Conservation (phyloP, 164 flowering plant genomes). For the Annona cherimola region DNA sequence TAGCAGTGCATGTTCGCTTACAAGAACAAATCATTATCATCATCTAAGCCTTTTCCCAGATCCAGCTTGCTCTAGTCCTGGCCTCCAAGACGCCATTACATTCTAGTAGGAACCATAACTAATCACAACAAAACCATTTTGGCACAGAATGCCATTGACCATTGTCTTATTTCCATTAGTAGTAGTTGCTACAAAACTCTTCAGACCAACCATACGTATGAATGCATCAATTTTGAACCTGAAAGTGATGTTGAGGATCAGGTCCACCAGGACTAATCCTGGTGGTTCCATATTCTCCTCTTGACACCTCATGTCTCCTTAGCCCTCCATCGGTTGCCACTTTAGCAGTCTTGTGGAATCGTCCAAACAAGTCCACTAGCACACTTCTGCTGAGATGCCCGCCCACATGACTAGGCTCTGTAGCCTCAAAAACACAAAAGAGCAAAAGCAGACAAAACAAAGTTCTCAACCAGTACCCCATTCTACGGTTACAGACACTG, state of each 20-base stretch:
- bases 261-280: conserved; percentile 23
- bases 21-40: too few relatives aligned
- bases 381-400: background rate
- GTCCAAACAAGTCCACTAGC: background rate
- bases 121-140: background rate
- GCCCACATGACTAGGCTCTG: conserved; percentile 6
- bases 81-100: background rate
- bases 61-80: background rate
- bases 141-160: background rate
- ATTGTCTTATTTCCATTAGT: background rate
- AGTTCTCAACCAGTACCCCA: conserved; percentile 2
- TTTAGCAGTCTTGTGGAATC: background rate
- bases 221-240: background rate
- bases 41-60: too few relatives aligned
- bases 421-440: background rate
- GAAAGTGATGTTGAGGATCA: conserved; percentile 19
- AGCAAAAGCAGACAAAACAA: conserved; percentile 2
- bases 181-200: background rate
- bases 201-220: background rate
- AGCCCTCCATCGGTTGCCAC: background rate
- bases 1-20: too few relatives aligned
- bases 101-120: background rate
- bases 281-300: background rate
- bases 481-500: background rate
- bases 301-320: background rate